Evolutionary conservation across 768 basidiomycete genomes (phyloP).

Genomic region (Austroboletus eburneus): DNA sequence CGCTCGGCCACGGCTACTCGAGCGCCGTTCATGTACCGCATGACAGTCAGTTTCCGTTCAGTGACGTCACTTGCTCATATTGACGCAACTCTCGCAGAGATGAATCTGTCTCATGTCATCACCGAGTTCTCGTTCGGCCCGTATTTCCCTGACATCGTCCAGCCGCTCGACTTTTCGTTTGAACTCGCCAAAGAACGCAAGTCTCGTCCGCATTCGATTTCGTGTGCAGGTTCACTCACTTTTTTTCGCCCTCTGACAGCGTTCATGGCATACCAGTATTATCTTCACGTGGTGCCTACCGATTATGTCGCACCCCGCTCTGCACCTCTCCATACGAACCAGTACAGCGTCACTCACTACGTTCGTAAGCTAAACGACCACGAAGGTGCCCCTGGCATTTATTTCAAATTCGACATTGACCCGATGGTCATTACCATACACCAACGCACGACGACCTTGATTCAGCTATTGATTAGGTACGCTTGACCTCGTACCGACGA

Average conservation of each 20-base stretch:
- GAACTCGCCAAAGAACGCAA: slow-evolving; percentile 67
- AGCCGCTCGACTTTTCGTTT: slow-evolving; percentile 90
- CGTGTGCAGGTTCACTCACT: background rate
- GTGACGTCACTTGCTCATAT: background rate
- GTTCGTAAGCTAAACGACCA: slow-evolving; percentile 70
- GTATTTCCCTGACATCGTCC: slow-evolving; percentile 91
- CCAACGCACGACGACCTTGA: slow-evolving; percentile 80
- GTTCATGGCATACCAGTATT: slow-evolving; percentile 92
- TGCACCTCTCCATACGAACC: slow-evolving; percentile 63
- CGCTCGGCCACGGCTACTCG: slow-evolving; percentile 90
- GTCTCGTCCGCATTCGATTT: background rate
- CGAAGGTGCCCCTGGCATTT: slow-evolving; percentile 85
- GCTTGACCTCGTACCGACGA: background rate
- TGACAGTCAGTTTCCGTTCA: slow-evolving; percentile 47
- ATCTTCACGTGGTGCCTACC: slow-evolving; percentile 92
- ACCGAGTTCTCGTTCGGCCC: slow-evolving; percentile 97
- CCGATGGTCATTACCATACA: slow-evolving; percentile 81
- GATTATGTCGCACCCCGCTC: slow-evolving; percentile 79
- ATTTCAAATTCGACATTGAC: slow-evolving; percentile 98
- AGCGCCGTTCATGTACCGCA: slow-evolving; percentile 88
- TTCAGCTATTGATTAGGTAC: slow-evolving; percentile 77
- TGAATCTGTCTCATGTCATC: slow-evolving; percentile 97
- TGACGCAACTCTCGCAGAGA: slow-evolving; percentile 46
- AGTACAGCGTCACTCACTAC: slow-evolving; percentile 96
- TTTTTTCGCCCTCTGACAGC: slow-evolving; percentile 38